Percentiles rank a stretch among this genome's conserved stretches.
Conservation (phyloP, 2,329 filamentous ascomycete genomes). For the Colletotrichum navitas region DNA sequence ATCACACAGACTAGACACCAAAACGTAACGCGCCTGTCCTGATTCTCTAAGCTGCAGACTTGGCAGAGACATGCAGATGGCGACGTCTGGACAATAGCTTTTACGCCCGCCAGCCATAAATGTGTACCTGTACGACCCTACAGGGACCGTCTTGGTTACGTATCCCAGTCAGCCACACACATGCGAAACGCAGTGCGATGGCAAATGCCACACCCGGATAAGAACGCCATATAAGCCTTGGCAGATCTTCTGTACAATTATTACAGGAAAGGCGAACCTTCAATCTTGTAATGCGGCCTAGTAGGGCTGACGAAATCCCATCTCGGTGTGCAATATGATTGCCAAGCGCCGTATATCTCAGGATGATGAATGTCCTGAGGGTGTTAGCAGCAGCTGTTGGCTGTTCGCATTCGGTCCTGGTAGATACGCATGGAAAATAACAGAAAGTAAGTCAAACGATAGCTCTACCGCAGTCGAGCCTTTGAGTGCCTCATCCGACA, state of each 20-base stretch:
- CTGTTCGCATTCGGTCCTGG: neutral
- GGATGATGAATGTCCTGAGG: neutral
- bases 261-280: neutral
- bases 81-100: neutral
- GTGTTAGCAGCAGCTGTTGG: neutral
- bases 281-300: neutral
- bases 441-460: conserved; percentile 22
- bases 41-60: conserved; percentile 31
- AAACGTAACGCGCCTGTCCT: conserved; percentile 20
- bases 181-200: conserved; percentile 15
- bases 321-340: no score
- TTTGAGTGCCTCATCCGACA: conserved; percentile 37
- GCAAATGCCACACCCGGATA: neutral
- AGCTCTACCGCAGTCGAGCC: neutral
- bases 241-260: neutral
- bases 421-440: conserved; percentile 4
- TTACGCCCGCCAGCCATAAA: conserved; percentile 26
- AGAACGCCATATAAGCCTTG: conserved; percentile 21
- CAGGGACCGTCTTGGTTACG: neutral
- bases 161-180: conserved; percentile 33
- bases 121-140: neutral
- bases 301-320: neutral
- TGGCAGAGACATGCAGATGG: conserved; percentile 33
- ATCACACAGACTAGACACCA: neutral
- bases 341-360: neutral